These are phyloP conservation scores for Phytopythium delawarense DNA, from an alignment of 352 stramenopile species.

Conservation along the genomic window DNA sequence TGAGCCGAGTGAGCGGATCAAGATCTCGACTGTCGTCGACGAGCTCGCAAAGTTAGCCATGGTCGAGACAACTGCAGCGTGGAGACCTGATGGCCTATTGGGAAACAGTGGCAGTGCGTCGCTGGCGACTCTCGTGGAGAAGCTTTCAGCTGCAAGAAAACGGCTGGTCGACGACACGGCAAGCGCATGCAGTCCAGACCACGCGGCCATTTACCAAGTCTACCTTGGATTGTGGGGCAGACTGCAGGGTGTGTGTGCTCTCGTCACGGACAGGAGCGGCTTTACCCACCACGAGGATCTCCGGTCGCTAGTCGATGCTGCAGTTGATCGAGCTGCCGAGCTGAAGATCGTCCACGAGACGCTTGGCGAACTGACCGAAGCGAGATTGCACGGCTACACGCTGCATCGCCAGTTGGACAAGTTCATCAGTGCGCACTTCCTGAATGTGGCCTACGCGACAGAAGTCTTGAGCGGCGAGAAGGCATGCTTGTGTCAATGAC, in stretches of 20 bases:
- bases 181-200: too few species aligned
- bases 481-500: too few species aligned
- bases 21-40: not conserved
- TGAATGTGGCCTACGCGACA: not conserved
- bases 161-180: too few species aligned
- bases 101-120: too few species aligned
- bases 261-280: too few species aligned
- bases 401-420: not conserved
- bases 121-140: too few species aligned
- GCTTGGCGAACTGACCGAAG: not conserved
- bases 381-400: not conserved
- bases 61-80: not conserved
- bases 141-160: too few species aligned
- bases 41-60: not conserved
- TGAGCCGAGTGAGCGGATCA: not conserved
- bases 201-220: not conserved
- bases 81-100: too few species aligned
- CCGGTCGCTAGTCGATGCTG: too few species aligned
- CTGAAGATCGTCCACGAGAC: not conserved
- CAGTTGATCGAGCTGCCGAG: not conserved
- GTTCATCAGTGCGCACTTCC: not conserved
- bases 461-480: too few species aligned
- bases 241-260: not conserved
- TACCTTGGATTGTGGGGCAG: not conserved
- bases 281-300: too few species aligned